These are phyloP conservation scores for Entomortierella chlamydospora DNA, from an alignment of 192 early-diverging fungal genomes.

Conservation along the genomic window DNA sequence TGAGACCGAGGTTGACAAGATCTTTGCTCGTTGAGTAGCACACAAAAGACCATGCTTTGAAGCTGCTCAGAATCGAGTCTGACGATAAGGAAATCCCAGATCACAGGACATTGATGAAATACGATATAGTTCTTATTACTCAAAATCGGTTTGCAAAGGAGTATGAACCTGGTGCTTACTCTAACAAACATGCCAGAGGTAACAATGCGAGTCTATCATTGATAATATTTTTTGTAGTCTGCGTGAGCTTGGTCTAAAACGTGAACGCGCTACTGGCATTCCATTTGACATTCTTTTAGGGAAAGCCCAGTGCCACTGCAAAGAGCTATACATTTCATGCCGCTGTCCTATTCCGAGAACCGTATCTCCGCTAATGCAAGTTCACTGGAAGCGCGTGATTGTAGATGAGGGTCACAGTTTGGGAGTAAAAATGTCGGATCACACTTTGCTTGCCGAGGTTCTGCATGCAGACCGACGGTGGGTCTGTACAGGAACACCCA, in stretches of 20 bases:
- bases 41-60: slow-evolving; percentile 60
- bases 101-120: slow-evolving; percentile 62
- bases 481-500: slow-evolving; percentile 82
- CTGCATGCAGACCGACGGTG: slow-evolving; percentile 71
- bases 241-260: too few relatives aligned
- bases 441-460: slow-evolving; percentile 63
- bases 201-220: too few relatives aligned
- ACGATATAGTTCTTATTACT: slow-evolving; percentile 80
- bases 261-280: background rate
- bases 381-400: slow-evolving; percentile 84
- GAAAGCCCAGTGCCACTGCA: slow-evolving; percentile 3
- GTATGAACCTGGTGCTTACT: slow-evolving; percentile 56
- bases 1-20: too few relatives aligned
- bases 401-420: slow-evolving; percentile 88
- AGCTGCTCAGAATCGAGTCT: slow-evolving; percentile 58
- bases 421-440: slow-evolving; percentile 60
- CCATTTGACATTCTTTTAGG: background rate
- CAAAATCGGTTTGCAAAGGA: slow-evolving; percentile 73
- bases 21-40: slow-evolving; percentile 50
- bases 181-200: slow-evolving; percentile 14
- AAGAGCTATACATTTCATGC: slow-evolving; percentile 42
- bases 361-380: slow-evolving; percentile 74
- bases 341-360: slow-evolving; percentile 18
- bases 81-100: slow-evolving; percentile 61
- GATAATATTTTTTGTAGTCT: too few relatives aligned